Evolutionary conservation across 768 basidiomycete genomes (phyloP), one percentile per base, ranked within the genome.

Genomic region (Myochromella boudieri): DNA sequence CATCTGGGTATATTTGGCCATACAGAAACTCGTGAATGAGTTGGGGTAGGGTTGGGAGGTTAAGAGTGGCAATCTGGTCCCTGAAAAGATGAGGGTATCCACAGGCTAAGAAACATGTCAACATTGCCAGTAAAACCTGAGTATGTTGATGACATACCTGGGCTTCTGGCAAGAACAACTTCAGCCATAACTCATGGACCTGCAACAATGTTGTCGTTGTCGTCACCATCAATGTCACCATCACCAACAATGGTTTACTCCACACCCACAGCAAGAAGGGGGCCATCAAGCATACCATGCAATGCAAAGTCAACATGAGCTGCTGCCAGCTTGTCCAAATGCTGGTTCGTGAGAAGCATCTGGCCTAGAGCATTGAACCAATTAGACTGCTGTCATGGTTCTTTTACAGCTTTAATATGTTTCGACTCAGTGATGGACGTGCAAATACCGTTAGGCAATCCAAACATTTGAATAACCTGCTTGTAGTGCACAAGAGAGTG

Each of bases 291-390:
- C 38, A 53, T 32, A 7, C 38, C 33, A 4, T 17, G 22, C 14
- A 32, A 11, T 17, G 42, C 33, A 34, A 51, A 55, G 25, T 47
- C 24, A 12, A 22, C 21, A 5, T 41, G 34, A 9, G 49, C 39
- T 29, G 51, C 49, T 21, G 49, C 49, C 25, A 51, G 40, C 22
- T 54, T 50, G 29, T 56, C 55, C 10, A 59, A 48, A 7, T 47
- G 33, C 27, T 48, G 51, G 26, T 57, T 61, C n/a, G 51, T 58
- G 8, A 47, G n/a, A 3, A 62, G 51, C 51, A 62, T 58, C 33
- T 62, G 60, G 14, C 36, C 40, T 11, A 60, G 49, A 18, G 60
- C 47, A 15, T 57, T 24, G 28, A 44, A 52, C 10, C 25, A 55
- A 39, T 42, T 60, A 20, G 58, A 58, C 3, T 47, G 41, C 1